Evolutionary conservation across 2,329 filamentous ascomycete genomes (phyloP), one percentile per base, ranked within the genome.

Genomic region (Epicoccum nigrum): DNA sequence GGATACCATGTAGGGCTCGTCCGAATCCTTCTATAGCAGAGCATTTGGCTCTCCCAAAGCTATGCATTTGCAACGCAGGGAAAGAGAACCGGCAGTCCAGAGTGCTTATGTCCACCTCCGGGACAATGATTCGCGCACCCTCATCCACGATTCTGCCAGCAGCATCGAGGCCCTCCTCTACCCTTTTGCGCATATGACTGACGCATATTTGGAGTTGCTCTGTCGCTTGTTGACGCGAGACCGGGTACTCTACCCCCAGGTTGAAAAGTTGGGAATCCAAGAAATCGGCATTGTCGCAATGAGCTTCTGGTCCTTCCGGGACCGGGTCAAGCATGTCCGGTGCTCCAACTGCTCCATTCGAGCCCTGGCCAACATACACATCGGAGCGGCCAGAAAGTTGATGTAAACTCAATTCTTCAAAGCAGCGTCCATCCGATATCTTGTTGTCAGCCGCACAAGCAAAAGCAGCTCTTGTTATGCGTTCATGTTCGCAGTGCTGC

Each of bases 261-360:
- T 52, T 48, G 4, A 60, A 50, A 2, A 57, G 39, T 9, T 47
- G 39, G 13, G 57, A 31, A 16, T 65, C 60, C n/a, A 65, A 32
- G 43, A 63, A 65, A 45, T 65, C 62, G 4, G 62, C 62, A 37
- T 65, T 63, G 30, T 65, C 62, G 56, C 62, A 65, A 31, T 65
- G 62, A 23, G 62, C 62, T 19, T 65, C 59, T 27, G 62, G 58
- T 15, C 61, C 62, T 47, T 65, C 62, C 2, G 62, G 62, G 17
- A 47, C 48, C 1, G 62, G 62, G 33, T 63, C 60, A 2, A 65
- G 53, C 51, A 59, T 56, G 34, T 65, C 62, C n/a, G 62, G 62
- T 12, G 62, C 60, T 16, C 62, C 62, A 8, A 65, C 62, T 9
- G 60, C 62, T 8, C 62, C 62, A 37, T 65, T 65, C 2, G 56